Evolutionary conservation across 139 green algal genomes (phyloP), one percentile per base, ranked within the genome.

Genomic region (Raphidocelis subcapitata): DNA sequence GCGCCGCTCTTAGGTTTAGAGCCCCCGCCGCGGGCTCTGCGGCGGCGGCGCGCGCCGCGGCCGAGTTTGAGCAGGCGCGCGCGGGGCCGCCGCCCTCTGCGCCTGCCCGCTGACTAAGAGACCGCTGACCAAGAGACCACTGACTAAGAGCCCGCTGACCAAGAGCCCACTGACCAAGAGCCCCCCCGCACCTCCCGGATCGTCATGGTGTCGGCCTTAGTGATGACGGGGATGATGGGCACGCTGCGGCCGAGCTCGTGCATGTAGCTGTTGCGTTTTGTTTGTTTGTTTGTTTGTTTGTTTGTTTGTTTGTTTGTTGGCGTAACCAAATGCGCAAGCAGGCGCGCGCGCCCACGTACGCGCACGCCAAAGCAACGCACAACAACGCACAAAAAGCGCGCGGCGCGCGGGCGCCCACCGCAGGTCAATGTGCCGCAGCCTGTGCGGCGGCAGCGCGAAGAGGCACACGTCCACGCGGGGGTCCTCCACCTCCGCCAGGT

Each of bases 171-270:
- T n/a, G n/a, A n/a, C n/a, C n/a, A n/a, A 75, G 26, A 81, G 82
- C n/a, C n/a, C n/a, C n/a, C n/a, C n/a, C n/a, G n/a, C n/a, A n/a
- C n/a, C 78, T 94, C 89, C 3, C 78, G 64, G 33, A 89, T 90
- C 31, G 84, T 94, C 89, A 94, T 94, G 12, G 86, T 92, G 75
- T 94, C 89, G 0, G 85, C 83, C 66, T 94, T 94, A 52, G 85
- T 92, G 24, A 94, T 82, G 4, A 94, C 73, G 0, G 89, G 89
- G 67, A 94, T 77, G 44, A 94, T 83, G 20, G 89, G 87, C 56
- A 91, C 87, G 41, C 83, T 64, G 51, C 83, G 82, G 67, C 72
- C 80, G 72, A 90, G 77, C 77, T 90, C 84, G 49, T 59, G 44
- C 80, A 82, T 84, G 82, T 79, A 83, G 41, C 67, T 74, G 52